Evolutionary conservation across 2,329 filamentous ascomycete genomes (phyloP), one percentile per base, ranked within the genome.

Genomic region (Plectosphaerella plurivora): DNA sequence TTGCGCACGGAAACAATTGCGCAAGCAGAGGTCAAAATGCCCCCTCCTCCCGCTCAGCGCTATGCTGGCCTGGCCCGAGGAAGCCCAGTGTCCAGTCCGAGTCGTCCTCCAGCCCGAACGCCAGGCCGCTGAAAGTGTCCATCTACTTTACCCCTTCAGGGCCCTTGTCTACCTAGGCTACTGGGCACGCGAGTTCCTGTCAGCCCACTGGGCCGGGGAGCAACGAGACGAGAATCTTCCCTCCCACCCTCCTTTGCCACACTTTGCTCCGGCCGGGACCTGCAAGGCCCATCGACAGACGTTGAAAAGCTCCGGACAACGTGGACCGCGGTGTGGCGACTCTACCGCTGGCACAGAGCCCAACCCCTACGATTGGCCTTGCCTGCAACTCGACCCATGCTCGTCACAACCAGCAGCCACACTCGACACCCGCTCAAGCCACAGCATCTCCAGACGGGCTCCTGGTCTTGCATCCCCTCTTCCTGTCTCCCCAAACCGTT

Each of bases 1-100:
- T 28, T 36, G 41, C 46, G 6, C 37, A 28, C 45, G 16, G 22
- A 47, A 28, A 47, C n/a, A 47, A 47, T 50, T 56, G 45, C 41
- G 41, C 41, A 12, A n/a, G 16, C 18, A 20, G 41, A 18, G 41
- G n/a, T 44, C 41, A 44, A 44, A 44, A 44, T 44, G 16, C 18
- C 18, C 41, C 41, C 41, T 20, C 7, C n/a, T 18, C n/a, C 41
- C 41, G 6, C 41, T 20, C 7, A 12, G 11, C n/a, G n/a, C 41
- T 44, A 22, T 22, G 22, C 22, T 16, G 41, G 15, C 7, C 15
- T 18, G 9, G 15, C 18, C 41, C n/a, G 22, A 22, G 22, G 22
- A 22, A 22, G 22, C 22, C 22, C 22, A 22, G 22, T 12, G 4
- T 20, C 41, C 16, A 7, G 16, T 20, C n/a, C 22, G 22, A 22